phyloP scores from a whole-genome alignment of 2,329 filamentous ascomycete species.

The Thielaviopsis populi region DNA sequence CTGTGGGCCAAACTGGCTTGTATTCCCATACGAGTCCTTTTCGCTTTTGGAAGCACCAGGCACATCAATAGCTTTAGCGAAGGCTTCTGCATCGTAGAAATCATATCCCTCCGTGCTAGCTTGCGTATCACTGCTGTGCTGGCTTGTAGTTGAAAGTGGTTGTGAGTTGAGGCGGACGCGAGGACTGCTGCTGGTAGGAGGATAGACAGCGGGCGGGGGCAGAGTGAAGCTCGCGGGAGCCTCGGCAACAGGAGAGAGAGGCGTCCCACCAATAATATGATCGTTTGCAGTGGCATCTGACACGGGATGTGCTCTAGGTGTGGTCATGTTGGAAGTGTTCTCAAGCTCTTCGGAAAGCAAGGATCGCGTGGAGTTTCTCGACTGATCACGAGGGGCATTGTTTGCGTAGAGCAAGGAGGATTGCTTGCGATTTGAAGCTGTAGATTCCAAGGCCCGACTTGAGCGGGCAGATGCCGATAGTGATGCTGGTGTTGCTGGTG shows the following conservation, averaged over 20 bases:
- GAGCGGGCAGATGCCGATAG: background rate
- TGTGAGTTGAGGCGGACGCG: slow-evolving; percentile 36
- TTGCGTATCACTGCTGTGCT: slow-evolving; percentile 33
- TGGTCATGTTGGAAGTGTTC: slow-evolving; percentile 47
- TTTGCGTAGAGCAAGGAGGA: background rate
- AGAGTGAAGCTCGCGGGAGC: slow-evolving; percentile 33
- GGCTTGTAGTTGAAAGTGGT: slow-evolving; percentile 36
- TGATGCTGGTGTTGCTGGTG: background rate
- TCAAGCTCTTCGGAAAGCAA: slow-evolving; percentile 42
- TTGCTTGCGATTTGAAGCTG: background rate
- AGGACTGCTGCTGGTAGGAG: slow-evolving; percentile 25
- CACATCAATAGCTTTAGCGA: slow-evolving; percentile 38
- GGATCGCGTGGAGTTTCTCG: slow-evolving; percentile 26
- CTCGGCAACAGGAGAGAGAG: slow-evolving; percentile 35
- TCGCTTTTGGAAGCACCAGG: slow-evolving; percentile 21
- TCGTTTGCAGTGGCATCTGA: slow-evolving; percentile 24
- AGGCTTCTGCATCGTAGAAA: slow-evolving; percentile 47
- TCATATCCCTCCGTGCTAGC: slow-evolving; percentile 47
- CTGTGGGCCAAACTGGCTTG: background rate
- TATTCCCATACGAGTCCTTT: background rate
- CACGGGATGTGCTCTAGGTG: slow-evolving; percentile 41
- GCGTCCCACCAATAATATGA: slow-evolving; percentile 23
- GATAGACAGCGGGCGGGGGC: slow-evolving; percentile 31
- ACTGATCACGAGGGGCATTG: background rate
- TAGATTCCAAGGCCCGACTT: background rate